phyloP scores from a whole-genome alignment of 208 protist genomes.

The Phytomonas francai region DNA sequence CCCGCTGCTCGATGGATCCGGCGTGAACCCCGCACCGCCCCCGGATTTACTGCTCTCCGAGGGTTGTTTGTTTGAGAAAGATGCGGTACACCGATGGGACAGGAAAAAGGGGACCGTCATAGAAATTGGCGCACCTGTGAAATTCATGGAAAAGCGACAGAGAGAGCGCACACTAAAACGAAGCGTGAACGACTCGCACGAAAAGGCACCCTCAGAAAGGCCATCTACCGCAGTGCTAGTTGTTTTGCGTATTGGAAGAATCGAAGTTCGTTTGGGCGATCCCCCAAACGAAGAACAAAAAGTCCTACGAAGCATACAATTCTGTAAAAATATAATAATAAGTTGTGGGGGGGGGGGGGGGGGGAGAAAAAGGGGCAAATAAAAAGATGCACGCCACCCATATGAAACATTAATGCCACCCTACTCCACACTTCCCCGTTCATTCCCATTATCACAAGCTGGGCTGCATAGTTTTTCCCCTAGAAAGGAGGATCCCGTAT shows the following conservation, averaged over 20 bases:
- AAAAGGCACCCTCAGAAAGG: neutral
- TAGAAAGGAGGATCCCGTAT: neutral
- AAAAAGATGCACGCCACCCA: neutral
- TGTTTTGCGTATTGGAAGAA: neutral
- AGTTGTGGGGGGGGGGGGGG: neutral
- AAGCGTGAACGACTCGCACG: neutral
- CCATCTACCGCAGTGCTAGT: neutral
- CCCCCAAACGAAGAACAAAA: neutral
- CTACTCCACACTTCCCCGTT: neutral
- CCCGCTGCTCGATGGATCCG: neutral
- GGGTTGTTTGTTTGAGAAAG: neutral
- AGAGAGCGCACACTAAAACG: neutral
- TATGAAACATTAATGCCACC: neutral
- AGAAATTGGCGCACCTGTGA: neutral
- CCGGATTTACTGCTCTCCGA: neutral
- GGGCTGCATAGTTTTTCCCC: neutral
- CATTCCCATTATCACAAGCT: neutral
- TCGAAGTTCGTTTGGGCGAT: neutral
- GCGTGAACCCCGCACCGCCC: neutral
- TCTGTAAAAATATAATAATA: neutral
- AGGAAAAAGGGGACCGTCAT: neutral
- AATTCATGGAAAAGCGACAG: neutral
- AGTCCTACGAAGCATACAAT: neutral
- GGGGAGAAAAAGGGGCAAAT: neutral
- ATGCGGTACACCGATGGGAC: neutral